Base-by-base conservation (phyloP, 1,139 yeast genomes). In the Hemisphaericaspora lyxosophila region DNA sequence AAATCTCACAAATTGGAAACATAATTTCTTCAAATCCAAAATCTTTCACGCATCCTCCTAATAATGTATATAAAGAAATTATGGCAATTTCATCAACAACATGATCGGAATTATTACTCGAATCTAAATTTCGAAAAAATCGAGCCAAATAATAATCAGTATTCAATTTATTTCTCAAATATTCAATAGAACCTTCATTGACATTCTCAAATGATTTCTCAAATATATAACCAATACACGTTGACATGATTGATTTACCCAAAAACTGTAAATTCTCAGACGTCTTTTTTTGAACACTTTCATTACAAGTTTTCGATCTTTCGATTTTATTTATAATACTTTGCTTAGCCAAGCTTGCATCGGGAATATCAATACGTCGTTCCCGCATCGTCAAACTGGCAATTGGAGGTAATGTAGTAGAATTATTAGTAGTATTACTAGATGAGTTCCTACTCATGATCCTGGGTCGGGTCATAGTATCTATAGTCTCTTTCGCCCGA, bases 41-140 rank as follows among this genome's bases (percentile, higher is more conserved):
- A 57, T 85, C 95, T 49, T 80, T 82, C 26, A 83, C 74, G 45
- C 89, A 76, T 12, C 82, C 80, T 2, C 95, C 95, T 19, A 86
- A 53, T 17, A 84, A 56, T 20, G 82, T 73, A 48, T 74, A 73
- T 33, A 86, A 64, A 26, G 81, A 64, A 26, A 70, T 67, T 1
- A 74, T 64, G 0, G 80, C 79, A 4, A 72, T 60, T 31, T 72
- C 74, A 38, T 78, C 78, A 38, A 59, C 64, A 14, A 60, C 52
- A 11, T 53, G 43, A 13, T 51, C 49, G 24, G 53, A 70, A 3
- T 67, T 54, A 2, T 71, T 59, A 19, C 57, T 53, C 4, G 72
- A 67, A 41, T 79, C 84, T 39, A 80, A 56, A 20, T 70, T 71
- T 35, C 75, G 70, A 43, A 78, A 64, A 26, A 80, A 67, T 20